Percentiles rank a stretch among this genome's conserved stretches.
Evolutionary conservation across 139 green algal species (phyloP).

Genomic region (Chlamydomonas sp.): DNA sequence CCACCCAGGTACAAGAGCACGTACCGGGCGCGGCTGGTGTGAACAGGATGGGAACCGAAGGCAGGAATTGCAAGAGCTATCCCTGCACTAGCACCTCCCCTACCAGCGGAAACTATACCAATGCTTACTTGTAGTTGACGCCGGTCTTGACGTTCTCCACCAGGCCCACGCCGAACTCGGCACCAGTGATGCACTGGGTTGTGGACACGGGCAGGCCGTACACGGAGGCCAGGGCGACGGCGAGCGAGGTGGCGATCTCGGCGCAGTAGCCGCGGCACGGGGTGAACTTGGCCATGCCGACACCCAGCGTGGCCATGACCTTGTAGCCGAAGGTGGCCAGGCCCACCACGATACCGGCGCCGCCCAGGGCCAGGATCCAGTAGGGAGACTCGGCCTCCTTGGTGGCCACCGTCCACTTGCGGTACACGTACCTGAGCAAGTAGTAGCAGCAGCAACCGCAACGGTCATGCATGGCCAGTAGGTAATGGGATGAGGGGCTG

Average conservation of each 20-base stretch:
- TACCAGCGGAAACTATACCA: too few species aligned
- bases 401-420: conserved; percentile 52
- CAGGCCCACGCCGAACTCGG: conserved; percentile 51
- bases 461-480: too few species aligned
- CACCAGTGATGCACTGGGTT: conserved; percentile 50
- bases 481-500: too few species aligned
- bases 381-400: background rate
- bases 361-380: conserved; percentile 85
- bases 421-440: conserved; percentile 24
- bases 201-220: conserved; percentile 47
- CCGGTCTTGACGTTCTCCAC: conserved; percentile 26
- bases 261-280: conserved; percentile 40
- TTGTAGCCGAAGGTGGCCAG: conserved; percentile 77
- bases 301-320: conserved; percentile 33
- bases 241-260: conserved; percentile 51
- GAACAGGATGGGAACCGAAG: too few species aligned
- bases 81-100: too few species aligned
- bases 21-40: too few species aligned
- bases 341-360: conserved; percentile 83
- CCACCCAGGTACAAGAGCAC: too few species aligned
- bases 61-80: too few species aligned
- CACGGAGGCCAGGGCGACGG: conserved; percentile 49
- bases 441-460: too few species aligned
- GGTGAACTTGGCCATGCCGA: conserved; percentile 38
- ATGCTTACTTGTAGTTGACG: conserved; percentile 24